These are phyloP conservation scores for Chlorophyllum brunneum DNA, from an alignment of 768 basidiomycete genomes.

Conservation along the genomic window DNA sequence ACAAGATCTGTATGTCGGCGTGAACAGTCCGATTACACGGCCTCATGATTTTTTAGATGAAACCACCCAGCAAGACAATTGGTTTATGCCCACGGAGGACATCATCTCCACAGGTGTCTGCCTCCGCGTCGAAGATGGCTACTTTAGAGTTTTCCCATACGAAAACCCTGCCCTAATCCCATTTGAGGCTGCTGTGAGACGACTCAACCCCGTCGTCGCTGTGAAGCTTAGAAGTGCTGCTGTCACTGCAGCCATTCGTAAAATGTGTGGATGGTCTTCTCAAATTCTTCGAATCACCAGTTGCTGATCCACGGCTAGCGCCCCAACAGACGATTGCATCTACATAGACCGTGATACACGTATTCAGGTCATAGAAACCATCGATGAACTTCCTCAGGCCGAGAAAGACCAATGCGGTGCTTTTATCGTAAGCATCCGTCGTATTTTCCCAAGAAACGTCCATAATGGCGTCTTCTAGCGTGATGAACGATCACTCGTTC, in stretches of 20 bases:
- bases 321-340: slow-evolving; percentile 49
- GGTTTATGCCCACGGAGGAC: slow-evolving; percentile 78
- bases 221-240: slow-evolving; percentile 74
- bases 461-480: slow-evolving; percentile 31
- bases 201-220: slow-evolving; percentile 79
- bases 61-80: slow-evolving; percentile 60
- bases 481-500: slow-evolving; percentile 72
- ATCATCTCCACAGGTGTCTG: slow-evolving; percentile 71
- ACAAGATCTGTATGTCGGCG: slow-evolving; percentile 57
- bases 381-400: slow-evolving; percentile 63
- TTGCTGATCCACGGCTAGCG: slow-evolving; percentile 28
- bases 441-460: neutral
- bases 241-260: slow-evolving; percentile 71
- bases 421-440: slow-evolving; percentile 50
- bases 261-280: slow-evolving; percentile 45
- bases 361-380: slow-evolving; percentile 76
- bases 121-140: slow-evolving; percentile 54
- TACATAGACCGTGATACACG: slow-evolving; percentile 78
- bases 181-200: slow-evolving; percentile 74
- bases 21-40: neutral
- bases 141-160: slow-evolving; percentile 85
- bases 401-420: slow-evolving; percentile 90
- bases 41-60: slow-evolving; percentile 38
- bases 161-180: slow-evolving; percentile 69
- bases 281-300: neutral